A percentile compares a stretch with the other conserved stretches of the same genome.
Conservation (phyloP, 2,329 filamentous ascomycete species). For the Pseudocercospora fuligena region DNA sequence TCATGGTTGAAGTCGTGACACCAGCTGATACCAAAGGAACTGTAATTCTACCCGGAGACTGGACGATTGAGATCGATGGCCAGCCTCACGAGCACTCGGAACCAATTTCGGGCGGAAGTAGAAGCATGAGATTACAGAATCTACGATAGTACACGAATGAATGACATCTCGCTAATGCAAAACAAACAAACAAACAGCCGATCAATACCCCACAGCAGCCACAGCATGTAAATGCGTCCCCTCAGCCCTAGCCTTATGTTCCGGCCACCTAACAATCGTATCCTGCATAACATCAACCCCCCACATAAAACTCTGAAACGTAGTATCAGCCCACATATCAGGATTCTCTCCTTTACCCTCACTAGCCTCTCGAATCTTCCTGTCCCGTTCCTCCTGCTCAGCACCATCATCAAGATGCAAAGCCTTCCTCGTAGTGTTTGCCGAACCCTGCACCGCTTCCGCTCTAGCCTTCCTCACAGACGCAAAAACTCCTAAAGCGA, state of each 20-base stretch:
- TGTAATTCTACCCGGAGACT: not conserved
- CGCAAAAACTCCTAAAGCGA: too few relatives aligned
- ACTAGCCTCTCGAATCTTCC: not conserved
- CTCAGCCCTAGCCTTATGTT: not conserved
- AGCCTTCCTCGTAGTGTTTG: not conserved
- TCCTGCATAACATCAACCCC: not conserved
- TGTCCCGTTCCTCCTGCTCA: not conserved
- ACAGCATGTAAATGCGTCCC: not conserved
- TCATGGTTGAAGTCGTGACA: not conserved
- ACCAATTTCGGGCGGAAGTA: not conserved
- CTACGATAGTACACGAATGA: not conserved
- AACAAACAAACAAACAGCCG: not conserved
- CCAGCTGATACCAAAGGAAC: not conserved
- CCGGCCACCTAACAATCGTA: not conserved
- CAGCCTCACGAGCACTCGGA: not conserved
- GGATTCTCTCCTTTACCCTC: not conserved
- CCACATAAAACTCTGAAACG: not conserved
- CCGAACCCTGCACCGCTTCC: not conserved
- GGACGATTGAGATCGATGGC: not conserved
- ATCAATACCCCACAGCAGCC: not conserved
- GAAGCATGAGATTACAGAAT: not conserved
- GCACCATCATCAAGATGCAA: not conserved
- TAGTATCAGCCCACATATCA: not conserved
- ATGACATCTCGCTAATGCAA: not conserved
- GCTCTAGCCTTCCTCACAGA: too few relatives aligned